A percentile compares a stretch with the other conserved stretches of the same genome.
phyloP scores from a whole-genome alignment of 768 basidiomycete genomes.

The Pleurotus ostreatus region DNA sequence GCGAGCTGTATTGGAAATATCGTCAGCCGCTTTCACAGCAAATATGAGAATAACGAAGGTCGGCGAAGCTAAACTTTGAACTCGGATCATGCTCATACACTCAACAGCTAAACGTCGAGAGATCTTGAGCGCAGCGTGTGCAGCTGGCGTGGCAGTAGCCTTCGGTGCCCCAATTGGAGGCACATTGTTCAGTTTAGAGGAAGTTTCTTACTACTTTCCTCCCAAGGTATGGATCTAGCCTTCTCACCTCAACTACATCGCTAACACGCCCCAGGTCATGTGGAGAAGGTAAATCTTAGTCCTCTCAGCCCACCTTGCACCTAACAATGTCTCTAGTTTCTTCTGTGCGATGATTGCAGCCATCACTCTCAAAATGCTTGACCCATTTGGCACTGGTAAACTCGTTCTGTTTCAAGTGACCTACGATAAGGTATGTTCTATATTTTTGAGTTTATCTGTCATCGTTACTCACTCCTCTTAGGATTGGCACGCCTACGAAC shows the following conservation, averaged over 20 bases:
- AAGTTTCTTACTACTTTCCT: constrained; percentile 96
- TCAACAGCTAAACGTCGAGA: constrained; percentile 83
- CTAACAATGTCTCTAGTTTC: constrained; percentile 51
- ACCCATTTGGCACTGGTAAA: constrained; percentile 95
- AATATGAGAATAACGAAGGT: constrained; percentile 98
- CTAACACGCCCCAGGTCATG: constrained; percentile 58
- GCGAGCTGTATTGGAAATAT: constrained; percentile 93
- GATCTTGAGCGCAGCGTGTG: constrained; percentile 92
- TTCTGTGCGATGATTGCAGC: constrained; percentile 99
- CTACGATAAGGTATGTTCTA: constrained; percentile 63
- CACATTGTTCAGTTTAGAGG: constrained; percentile 89
- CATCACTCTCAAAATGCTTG: constrained; percentile 85
- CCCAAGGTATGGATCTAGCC: constrained; percentile 56
- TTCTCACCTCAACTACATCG: neutral
- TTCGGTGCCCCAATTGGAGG: constrained; percentile 97
- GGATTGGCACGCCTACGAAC: constrained; percentile 93
- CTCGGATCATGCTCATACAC: too few species aligned
- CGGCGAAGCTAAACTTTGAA: constrained; percentile 7
- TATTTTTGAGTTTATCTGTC: neutral
- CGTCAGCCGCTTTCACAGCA: constrained; percentile 74
- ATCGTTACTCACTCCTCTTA: constrained; percentile 22
- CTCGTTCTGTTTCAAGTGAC: constrained; percentile 90
- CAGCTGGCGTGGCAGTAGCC: constrained; percentile 95
- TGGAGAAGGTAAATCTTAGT: constrained; percentile 73
- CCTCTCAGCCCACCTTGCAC: constrained; percentile 17